Base-by-base conservation (phyloP, 192 early-diverging fungal genomes). In the Backusella tarrabulga region DNA sequence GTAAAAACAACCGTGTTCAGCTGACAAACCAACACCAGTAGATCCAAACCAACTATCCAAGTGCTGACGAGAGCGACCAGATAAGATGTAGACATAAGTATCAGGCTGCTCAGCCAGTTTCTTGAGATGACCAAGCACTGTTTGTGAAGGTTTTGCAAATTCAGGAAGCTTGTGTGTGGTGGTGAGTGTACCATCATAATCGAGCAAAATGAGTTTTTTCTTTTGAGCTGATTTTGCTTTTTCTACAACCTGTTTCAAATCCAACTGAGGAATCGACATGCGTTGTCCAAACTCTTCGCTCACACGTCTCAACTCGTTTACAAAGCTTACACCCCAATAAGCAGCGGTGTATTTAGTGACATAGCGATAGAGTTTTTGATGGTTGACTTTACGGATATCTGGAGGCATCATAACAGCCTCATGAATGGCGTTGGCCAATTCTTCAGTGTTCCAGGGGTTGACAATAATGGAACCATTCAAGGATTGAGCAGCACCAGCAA, bases 381-480 rank as follows among this genome's bases (percentile, higher is more conserved):
- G 94, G 85, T 96, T 97, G 56, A 84, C 80, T 75, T 92, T 90
- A 63, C 95, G 89, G 66, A 89, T 82, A 44, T 93, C 92, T 3
- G 93, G 89, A 1, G 95, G 83, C 98, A 99, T 99, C 0, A 93
- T 93, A 29, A 99, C 93, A 4, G 98, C 98, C 50, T 94, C 93
- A 80, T 94, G 82, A 78, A 98, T 92, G 5, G 93, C 97, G 42
- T 92, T 89, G 2, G 97, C 88, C 12, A 99, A 87, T 71, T 99
- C 98, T 72, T 96, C 97, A 0, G 95, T 99, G 84, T 98, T 98
- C 98, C 98, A 99, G 35, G 98, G 97, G 85, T 99, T 99, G 73
- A 99, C 94, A 81, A 99, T 96, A 34, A 99, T 90, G 2, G 98
- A 94, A 86, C 95, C 98, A 83, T 98, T 97, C 46, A 99, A 85